A percentile compares a stretch with the other conserved stretches of the same genome.
Conservation (phyloP, 306 rosid species). For the Trifolium pratense region DNA sequence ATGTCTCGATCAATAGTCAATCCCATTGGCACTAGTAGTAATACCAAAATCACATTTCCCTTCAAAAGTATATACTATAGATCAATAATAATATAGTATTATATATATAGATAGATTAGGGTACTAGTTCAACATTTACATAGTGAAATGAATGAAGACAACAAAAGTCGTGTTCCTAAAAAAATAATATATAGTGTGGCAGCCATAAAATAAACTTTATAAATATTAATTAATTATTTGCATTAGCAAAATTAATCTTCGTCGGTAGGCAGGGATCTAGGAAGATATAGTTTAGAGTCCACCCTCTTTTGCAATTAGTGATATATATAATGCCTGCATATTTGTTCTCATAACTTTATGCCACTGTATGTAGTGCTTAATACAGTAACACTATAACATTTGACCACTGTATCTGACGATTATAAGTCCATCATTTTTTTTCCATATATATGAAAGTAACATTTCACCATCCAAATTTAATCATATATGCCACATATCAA, state of each 20-base stretch:
- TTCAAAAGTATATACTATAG: not conserved
- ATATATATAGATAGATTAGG: not conserved
- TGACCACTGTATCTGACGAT: slow-evolving; percentile 40
- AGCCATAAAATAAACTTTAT: slow-evolving; percentile 37
- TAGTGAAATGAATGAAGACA: slow-evolving; percentile 39
- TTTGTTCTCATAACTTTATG: slow-evolving; percentile 37
- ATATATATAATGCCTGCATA: slow-evolving; percentile 53
- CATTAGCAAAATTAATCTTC: slow-evolving; percentile 37
- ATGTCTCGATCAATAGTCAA: not conserved
- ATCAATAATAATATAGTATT: not conserved
- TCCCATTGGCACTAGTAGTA: not conserved
- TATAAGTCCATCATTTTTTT: slow-evolving; percentile 29
- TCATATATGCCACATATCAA: not conserved
- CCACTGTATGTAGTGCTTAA: slow-evolving; percentile 43
- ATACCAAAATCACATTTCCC: not conserved
- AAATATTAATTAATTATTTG: slow-evolving; percentile 24
- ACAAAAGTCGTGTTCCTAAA: slow-evolving; percentile 20
- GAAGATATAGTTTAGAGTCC: slow-evolving; percentile 48
- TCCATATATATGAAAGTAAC: slow-evolving; percentile 31
- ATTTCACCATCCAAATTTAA: slow-evolving; percentile 35
- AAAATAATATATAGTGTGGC: slow-evolving; percentile 32
- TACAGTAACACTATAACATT: slow-evolving; percentile 39
- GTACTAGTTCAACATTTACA: not conserved
- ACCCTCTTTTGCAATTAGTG: slow-evolving; percentile 40
- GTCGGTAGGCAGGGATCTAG: slow-evolving; percentile 51